Evolutionary conservation across 169 alveolate species (phyloP).

Genomic region (Eimeria necatrix): DNA sequence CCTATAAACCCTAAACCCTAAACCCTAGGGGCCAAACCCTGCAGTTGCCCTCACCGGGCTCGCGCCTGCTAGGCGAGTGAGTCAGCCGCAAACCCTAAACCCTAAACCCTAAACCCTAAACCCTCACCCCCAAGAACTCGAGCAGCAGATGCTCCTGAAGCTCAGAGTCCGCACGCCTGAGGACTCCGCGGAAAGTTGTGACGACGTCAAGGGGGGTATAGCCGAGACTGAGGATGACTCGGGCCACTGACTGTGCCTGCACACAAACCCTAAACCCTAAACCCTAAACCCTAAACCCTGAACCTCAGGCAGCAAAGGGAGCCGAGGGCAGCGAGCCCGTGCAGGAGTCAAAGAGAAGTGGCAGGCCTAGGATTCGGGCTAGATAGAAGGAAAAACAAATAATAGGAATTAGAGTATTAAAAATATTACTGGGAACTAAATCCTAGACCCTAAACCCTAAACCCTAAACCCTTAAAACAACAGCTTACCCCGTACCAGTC

Average conservation of each 20-base stretch:
- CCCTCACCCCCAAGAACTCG: conserved; percentile 67
- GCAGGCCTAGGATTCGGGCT: neutral
- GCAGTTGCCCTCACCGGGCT: no score
- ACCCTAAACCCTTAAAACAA: neutral
- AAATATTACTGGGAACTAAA: no score
- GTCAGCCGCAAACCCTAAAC: neutral
- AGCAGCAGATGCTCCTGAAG: conserved; percentile 79
- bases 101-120: neutral
- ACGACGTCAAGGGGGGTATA: conserved; percentile 61
- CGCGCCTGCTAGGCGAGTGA: neutral
- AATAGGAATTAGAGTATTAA: no score
- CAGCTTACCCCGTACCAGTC: conserved; percentile 64
- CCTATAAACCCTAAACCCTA: conserved; percentile 3
- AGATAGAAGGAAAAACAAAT: neutral
- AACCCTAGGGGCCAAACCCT: neutral
- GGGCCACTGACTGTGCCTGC: conserved; percentile 13
- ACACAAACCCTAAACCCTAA: conserved; percentile 18
- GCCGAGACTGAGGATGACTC: neutral
- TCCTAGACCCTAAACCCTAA: no score
- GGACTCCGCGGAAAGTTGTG: conserved; percentile 69
- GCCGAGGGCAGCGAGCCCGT: neutral
- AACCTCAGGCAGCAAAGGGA: neutral
- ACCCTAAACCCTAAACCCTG: neutral
- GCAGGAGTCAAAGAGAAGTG: neutral
- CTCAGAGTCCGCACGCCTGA: conserved; percentile 72